A percentile compares a stretch with the other conserved stretches of the same genome.
Conservation (phyloP, 2,329 filamentous ascomycete genomes). For the Pochonia chlamydosporia region DNA sequence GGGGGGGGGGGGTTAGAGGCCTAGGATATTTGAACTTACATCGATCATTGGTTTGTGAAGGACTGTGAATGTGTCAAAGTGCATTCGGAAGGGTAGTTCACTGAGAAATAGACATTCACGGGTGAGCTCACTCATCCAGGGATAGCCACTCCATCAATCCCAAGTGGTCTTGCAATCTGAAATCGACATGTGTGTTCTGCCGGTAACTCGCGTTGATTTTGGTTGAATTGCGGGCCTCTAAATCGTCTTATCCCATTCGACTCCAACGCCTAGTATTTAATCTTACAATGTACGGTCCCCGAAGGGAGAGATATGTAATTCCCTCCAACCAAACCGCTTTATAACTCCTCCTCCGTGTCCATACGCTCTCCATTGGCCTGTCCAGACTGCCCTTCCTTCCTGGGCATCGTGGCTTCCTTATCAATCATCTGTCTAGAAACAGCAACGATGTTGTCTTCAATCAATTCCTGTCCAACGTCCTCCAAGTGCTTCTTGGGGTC, state of each 20-base stretch:
- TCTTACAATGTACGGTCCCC: conserved; percentile 22
- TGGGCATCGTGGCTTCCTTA: conserved; percentile 92
- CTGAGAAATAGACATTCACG: too few species aligned
- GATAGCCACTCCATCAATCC: too few species aligned
- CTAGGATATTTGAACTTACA: too few species aligned
- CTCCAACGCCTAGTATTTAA: conserved; percentile 25
- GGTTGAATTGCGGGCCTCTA: conserved; percentile 11
- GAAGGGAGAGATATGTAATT: conserved; percentile 15
- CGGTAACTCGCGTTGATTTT: too few species aligned
- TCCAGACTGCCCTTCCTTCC: conserved; percentile 53
- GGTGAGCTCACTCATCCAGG: too few species aligned
- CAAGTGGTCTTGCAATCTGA: too few species aligned
- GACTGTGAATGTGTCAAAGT: too few species aligned
- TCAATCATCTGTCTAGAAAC: conserved; percentile 99
- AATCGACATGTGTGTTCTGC: too few species aligned
- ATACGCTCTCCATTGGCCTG: conserved; percentile 54
- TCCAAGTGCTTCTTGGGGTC: conserved; percentile 99
- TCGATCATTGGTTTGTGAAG: too few species aligned
- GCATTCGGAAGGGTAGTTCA: too few species aligned
- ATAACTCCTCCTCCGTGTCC: conserved; percentile 60
- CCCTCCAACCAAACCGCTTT: not conserved
- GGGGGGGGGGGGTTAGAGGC: too few species aligned
- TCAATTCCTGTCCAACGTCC: conserved; percentile 90
- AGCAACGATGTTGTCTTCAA: conserved; percentile 98
- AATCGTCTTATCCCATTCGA: conserved; percentile 21